Percentiles rank a stretch among this genome's conserved stretches.
phyloP scores from a whole-genome alignment of 164 flowering plant genomes.

The Cinnamomum micranthum region DNA sequence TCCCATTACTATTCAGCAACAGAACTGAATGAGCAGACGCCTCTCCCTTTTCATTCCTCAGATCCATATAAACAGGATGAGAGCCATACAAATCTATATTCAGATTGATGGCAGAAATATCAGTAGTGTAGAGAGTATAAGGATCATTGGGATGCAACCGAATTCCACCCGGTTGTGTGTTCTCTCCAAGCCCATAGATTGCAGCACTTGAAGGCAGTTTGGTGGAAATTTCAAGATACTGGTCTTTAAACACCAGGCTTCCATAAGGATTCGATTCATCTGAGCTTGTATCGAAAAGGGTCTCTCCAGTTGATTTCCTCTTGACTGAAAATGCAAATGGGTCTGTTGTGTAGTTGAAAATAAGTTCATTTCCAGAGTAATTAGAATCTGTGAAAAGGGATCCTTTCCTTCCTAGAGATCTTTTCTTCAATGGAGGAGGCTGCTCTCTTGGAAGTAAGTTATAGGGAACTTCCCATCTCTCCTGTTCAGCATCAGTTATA shows the following conservation, averaged over 20 bases:
- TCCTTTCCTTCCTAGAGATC: conserved; percentile 26
- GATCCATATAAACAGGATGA: conserved; percentile 96
- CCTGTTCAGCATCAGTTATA: conserved; percentile 57
- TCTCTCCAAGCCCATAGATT: conserved; percentile 91
- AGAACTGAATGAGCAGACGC: conserved; percentile 70
- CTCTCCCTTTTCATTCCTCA: conserved; percentile 61
- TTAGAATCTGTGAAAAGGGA: conserved; percentile 34
- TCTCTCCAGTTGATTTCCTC: conserved; percentile 75
- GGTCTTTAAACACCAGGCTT: conserved; percentile 86
- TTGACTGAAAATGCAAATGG: conserved; percentile 78
- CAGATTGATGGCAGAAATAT: conserved; percentile 76
- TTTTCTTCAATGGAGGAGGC: conserved; percentile 45
- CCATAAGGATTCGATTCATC: conserved; percentile 51
- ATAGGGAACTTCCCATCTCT: conserved; percentile 85
- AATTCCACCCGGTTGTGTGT: conserved; percentile 85
- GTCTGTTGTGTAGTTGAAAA: conserved; percentile 64
- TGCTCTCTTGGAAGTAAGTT: conserved; percentile 64
- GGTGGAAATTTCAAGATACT: conserved; percentile 85
- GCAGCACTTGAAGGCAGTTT: conserved; percentile 73
- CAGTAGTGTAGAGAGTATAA: conserved; percentile 83
- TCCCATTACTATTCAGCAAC: conserved; percentile 90
- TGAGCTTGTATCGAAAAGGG: conserved; percentile 66
- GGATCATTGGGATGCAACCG: conserved; percentile 76
- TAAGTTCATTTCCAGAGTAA: conserved; percentile 45
- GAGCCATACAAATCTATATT: conserved; percentile 86